Evolutionary conservation across 768 basidiomycete genomes (phyloP), one percentile per base, ranked within the genome.

Genomic region (Calocera cornea): DNA sequence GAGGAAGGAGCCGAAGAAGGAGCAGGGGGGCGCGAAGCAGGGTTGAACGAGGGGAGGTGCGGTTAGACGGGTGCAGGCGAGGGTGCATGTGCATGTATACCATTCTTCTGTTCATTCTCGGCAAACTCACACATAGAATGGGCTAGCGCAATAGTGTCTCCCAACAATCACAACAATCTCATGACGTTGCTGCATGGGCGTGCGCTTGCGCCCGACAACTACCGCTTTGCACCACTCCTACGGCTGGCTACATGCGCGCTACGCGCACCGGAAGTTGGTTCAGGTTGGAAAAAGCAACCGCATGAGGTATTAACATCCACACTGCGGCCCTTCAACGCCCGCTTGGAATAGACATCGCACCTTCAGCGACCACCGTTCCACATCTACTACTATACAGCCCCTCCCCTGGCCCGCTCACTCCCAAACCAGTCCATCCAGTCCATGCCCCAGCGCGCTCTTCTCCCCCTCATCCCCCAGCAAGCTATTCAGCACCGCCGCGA

Each of bases 401-500:
- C 44, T 41, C 24, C 44, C 8, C 44, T 47, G 19, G 44, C 44
- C 40, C 10, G 24, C 54, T 60, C 54, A 60, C 27, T 60, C 31
- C 54, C 54, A 60, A 11, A 16, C 27, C 2, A 60, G 31, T 2
- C 27, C 54, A 27, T 60, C 54, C 7, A 60, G 31, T 10, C 54
- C 54, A 33, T 60, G 24, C 19, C 54, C 64, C 33, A 60, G 31
- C 10, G 27, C 27, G 2, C 27, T 27, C 54, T 60, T 60, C 54
- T 54, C 65, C 10, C 31, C 66, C 11, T 54, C 47, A 10, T 67
- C 69, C 27, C 69, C 77, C 69, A 90, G 89, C 16, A 93, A 78
- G 72, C 82, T 86, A 72, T 97, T 97, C 70, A 97, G 77, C 12
- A 90, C 76, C 0, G 85, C 90, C 1, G 94, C 95, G 29, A 95